Evolutionary conservation across 169 alveolate species (phyloP).

Genomic region (Plasmodium malariae): DNA sequence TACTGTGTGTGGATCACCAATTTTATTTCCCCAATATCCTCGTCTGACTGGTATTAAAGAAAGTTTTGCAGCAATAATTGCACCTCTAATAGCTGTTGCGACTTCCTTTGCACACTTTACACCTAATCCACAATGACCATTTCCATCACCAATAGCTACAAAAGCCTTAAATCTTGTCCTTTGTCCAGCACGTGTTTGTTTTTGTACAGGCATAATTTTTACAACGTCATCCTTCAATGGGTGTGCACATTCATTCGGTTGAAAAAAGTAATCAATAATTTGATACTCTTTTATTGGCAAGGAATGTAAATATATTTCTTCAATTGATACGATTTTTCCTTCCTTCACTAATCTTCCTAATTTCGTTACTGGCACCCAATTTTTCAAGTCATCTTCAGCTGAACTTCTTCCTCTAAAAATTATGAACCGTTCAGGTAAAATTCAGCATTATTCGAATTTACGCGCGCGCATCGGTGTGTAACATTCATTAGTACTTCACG

Average conservation of each 20-base stretch:
- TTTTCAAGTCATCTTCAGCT: conserved; percentile 95
- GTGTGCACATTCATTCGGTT: conserved; percentile 86
- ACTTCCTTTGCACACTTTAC: conserved; percentile 99
- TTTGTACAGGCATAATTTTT: conserved; percentile 99
- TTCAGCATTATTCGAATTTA: too few relatives aligned
- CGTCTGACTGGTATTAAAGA: conserved; percentile 99
- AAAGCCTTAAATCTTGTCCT: conserved; percentile 99
- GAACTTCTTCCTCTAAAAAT: conserved; percentile 90
- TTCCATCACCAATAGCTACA: conserved; percentile 98
- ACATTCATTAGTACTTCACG: too few relatives aligned
- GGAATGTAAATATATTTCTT: conserved; percentile 98
- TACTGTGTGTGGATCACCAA: conserved; percentile 99
- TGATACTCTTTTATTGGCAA: conserved; percentile 99
- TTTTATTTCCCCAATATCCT: conserved; percentile 99
- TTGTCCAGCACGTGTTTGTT: conserved; percentile 99
- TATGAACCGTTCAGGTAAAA: background rate
- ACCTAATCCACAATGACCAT: conserved; percentile 98
- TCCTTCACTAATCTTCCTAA: conserved; percentile 99
- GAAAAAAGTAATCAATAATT: conserved; percentile 96
- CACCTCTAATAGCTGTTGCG: conserved; percentile 99
- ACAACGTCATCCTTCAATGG: conserved; percentile 99
- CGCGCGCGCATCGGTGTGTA: too few relatives aligned
- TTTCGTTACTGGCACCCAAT: conserved; percentile 99
- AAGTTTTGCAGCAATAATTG: conserved; percentile 98
- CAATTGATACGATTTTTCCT: conserved; percentile 96